Base-by-base conservation (phyloP, 1,139 yeast species). In the Saccharomyces hybrid region DNA sequence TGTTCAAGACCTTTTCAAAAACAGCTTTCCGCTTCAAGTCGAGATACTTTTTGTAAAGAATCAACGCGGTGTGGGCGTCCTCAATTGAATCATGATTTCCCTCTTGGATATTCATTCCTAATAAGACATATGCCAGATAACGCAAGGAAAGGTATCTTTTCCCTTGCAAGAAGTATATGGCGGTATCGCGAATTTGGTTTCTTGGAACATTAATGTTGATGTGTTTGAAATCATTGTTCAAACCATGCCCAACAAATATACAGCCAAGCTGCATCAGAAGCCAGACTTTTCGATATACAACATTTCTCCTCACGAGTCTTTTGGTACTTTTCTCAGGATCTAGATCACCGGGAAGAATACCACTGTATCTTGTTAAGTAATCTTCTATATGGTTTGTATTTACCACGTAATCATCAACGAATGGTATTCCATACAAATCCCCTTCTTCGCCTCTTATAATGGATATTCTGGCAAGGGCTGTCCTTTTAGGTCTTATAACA, bases 1-100 rank as follows among this genome's bases (percentile, higher is more conserved):
- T 77, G 50, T 83, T 79, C 63, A 93, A 75, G 1, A 81, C 78
- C 8, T 70, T 71, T 47, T 86, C 88, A 58, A 91, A 80, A 31
- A 75, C 77, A 0, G 88, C 93, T 0, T 72, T 70, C 3, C 75
- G 76, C 54, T 75, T 74, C 60, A 91, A 75, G 60, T 84, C 83
- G 62, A 80, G 72, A 64, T 88, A 91, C 65, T 82, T 84, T 60
- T 82, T 81, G 72, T 88, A 95, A 48, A 95, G 74, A 52, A 81
- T 71, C 61, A 95, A 77, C 0, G 99, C 99, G 9, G 95, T 86
- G 55, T 79, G 75, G 0, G 99, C 98, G 73, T 95, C 99, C 67
- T 95, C 99, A 48, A 93, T 89, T 0, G 98, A 91, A 68, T 95
- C 98, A 70, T 95, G 99, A 67, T 91, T 91, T 1, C 95, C 96